These are phyloP conservation scores for Neocallimastix lanati DNA, from an alignment of 192 early-diverging fungal species.

Conservation along the genomic window DNA sequence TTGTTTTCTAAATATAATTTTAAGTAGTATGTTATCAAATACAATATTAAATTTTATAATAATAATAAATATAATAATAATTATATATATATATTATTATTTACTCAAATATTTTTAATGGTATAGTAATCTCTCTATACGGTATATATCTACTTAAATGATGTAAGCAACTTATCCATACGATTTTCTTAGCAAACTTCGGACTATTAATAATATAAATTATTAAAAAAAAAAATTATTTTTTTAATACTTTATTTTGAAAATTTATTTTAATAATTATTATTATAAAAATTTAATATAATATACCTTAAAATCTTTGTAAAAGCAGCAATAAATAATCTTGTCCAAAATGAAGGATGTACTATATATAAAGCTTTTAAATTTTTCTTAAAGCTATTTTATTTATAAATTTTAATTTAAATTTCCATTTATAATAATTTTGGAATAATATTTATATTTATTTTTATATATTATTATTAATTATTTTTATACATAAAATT, in stretches of 20 bases:
- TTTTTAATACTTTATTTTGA: neutral
- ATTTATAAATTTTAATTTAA: no score
- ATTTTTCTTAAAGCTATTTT: conserved; percentile 87
- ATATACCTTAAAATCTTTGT: conserved; percentile 64
- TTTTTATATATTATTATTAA: no score
- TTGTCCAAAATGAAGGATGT: conserved; percentile 69
- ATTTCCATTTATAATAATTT: no score
- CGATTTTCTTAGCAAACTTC: conserved; percentile 74
- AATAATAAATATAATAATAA: neutral
- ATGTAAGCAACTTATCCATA: conserved; percentile 55
- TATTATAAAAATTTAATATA: conserved; percentile 1
- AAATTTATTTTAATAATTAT: neutral
- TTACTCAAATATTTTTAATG: conserved; percentile 43
- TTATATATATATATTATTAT: conserved; percentile 1
- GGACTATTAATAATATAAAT: conserved; percentile 28
- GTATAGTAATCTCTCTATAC: conserved; percentile 56
- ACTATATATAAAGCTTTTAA: conserved; percentile 80
- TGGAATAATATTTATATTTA: no score
- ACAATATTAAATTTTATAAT: neutral
- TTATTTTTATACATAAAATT: no score
- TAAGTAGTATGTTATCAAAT: no score
- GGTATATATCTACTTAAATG: conserved; percentile 47
- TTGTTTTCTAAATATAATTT: no score
- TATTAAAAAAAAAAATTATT: neutral
- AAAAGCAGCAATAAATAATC: conserved; percentile 67